Evolutionary conservation across 768 basidiomycete genomes (phyloP).

Genomic region (Rhodotorula kratochvilovae): DNA sequence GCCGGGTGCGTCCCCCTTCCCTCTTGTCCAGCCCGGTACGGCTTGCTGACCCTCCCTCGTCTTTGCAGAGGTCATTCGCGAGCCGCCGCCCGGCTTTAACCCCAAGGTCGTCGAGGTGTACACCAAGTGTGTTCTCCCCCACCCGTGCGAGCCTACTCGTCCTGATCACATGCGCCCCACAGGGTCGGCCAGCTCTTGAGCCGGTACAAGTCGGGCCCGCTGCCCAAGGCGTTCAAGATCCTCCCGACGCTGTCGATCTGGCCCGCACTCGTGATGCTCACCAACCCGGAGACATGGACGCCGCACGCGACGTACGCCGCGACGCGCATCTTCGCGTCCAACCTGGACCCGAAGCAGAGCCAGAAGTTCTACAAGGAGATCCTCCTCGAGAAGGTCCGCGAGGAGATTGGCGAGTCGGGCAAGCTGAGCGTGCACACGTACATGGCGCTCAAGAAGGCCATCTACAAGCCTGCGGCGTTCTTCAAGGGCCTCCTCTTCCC

Average conservation of each 20-base stretch:
- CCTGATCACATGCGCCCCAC: not conserved
- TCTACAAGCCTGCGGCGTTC: conserved; percentile 96
- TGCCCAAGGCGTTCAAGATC: conserved; percentile 97
- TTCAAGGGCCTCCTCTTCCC: conserved; percentile 98
- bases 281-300: conserved; percentile 87
- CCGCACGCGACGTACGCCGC: conserved; percentile 92
- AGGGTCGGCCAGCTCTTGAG: conserved; percentile 81
- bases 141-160: not conserved
- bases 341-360: conserved; percentile 90
- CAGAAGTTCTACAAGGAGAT: conserved; percentile 89
- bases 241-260: conserved; percentile 91
- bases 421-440: conserved; percentile 92
- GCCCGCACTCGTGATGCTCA: conserved; percentile 91
- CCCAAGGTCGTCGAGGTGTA: conserved; percentile 90
- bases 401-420: conserved; percentile 71
- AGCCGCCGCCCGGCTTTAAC: conserved; percentile 62
- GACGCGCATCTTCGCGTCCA: conserved; percentile 91
- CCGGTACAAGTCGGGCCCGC: conserved; percentile 84
- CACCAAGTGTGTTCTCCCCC: conserved; percentile 63
- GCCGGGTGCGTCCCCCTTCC: conserved; percentile 51
- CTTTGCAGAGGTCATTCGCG: not conserved
- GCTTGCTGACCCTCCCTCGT: not conserved
- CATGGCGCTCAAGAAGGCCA: conserved; percentile 79
- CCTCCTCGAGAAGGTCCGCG: conserved; percentile 78
- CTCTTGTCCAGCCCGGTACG: no score